Base-by-base conservation (phyloP, 116 monocot genomes). In the Iris pallida region DNA sequence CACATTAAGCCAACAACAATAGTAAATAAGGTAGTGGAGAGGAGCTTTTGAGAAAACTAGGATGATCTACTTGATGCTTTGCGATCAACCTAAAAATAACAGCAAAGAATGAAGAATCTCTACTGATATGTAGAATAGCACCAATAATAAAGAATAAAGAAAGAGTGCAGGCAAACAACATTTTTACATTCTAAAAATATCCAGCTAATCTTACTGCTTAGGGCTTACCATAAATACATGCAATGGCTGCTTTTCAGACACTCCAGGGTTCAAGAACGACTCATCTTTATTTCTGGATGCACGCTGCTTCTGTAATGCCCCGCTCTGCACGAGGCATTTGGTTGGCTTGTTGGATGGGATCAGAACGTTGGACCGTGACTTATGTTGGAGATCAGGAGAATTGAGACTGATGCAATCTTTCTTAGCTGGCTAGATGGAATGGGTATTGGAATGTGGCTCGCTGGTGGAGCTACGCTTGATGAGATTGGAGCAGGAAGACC, bases 191-290 rank as follows among this genome's bases (percentile, higher is more conserved):
- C 4, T 47, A 13, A 60, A 55, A 48, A 55, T 42, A n/a, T n/a
- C n/a, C n/a, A n/a, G n/a, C n/a, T n/a, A n/a, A n/a, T n/a, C n/a
- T 51, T 46, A 16, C 4, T 53, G 15, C 4, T 18, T 53, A 65
- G 1, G n/a, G 53, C 80, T 94, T 74, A 92, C 97, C 93, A 98
- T 98, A 74, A 93, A 88, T 0, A 92, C 97, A 84, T 98, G 97
- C 64, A 98, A 68, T 48, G 97, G 97, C 59, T 83, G 87, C 74
- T 85, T 92, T 10, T 92, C 93, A 67, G 93, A 92, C 69, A 98
- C 76, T 20, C 93, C 97, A 68, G 93, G 97, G 14, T 75, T 92
- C 64, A 84, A 64, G 62, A 88, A 80, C 40, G 78, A 54, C 40
- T 85, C 85, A 41, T 92, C 88, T 52, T 81, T 73, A 62, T 81